phyloP scores from a whole-genome alignment of 371 early-diverging fungal genomes.

The Mortierella sp. region DNA sequence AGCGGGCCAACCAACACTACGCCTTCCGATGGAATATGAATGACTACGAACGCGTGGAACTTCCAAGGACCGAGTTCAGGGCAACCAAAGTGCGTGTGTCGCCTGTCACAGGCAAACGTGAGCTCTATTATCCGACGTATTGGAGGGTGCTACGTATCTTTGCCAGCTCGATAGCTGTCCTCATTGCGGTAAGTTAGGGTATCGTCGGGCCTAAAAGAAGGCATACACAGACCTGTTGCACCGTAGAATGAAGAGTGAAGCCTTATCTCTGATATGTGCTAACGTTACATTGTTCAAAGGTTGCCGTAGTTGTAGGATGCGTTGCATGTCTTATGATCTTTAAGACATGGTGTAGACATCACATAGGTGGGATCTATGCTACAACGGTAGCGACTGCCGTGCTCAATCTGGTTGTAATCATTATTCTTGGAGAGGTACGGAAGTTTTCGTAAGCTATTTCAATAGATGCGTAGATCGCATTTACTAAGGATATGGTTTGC shows the following conservation, averaged over 20 bases:
- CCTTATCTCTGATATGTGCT: no score
- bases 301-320: conserved; percentile 33
- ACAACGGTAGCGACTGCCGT: conserved; percentile 34
- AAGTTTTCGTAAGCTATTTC: no score
- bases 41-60: conserved; percentile 58
- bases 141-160: conserved; percentile 23
- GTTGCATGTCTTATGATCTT: conserved; percentile 49
- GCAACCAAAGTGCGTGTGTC: conserved; percentile 48
- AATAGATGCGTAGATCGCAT: no score
- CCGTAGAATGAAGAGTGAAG: no score
- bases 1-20: conserved; percentile 59
- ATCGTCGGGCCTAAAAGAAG: no score
- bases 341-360: conserved; percentile 34
- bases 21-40: conserved; percentile 64
- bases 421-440: conserved; percentile 40
- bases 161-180: conserved; percentile 29
- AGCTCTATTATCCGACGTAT: conserved; percentile 55
- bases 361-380: conserved; percentile 20
- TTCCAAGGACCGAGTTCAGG: conserved; percentile 62
- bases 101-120: conserved; percentile 60
- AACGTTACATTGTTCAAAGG: no score
- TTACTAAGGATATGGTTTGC: neutral
- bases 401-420: conserved; percentile 46
- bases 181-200: conserved; percentile 47
- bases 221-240: no score